These are phyloP conservation scores for Hymenoscyphus fructigenus DNA, from an alignment of 2,329 filamentous ascomycete species.

Conservation along the genomic window DNA sequence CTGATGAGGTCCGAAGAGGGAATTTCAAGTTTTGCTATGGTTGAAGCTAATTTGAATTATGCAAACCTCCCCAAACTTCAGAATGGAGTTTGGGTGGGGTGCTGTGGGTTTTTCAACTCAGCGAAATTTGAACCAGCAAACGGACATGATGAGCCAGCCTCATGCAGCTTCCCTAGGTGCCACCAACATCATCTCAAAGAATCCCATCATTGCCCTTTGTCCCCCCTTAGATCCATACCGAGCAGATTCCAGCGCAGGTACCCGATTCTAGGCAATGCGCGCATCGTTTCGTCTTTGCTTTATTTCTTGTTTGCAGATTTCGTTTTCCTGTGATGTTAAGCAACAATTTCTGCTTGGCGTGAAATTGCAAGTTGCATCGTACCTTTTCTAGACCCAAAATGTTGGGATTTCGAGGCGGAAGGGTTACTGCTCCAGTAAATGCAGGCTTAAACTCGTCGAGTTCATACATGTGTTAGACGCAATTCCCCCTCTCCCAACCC, in stretches of 20 bases:
- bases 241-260: neutral
- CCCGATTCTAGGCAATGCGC: too few species aligned
- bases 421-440: too few species aligned
- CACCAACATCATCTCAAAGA: neutral
- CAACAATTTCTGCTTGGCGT: too few species aligned
- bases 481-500: too few species aligned
- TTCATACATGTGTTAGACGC: too few species aligned
- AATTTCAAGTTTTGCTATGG: neutral
- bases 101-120: neutral
- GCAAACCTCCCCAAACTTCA: neutral
- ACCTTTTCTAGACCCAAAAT: too few species aligned
- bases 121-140: neutral
- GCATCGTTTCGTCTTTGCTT: too few species aligned
- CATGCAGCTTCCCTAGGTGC: neutral
- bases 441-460: too few species aligned
- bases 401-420: too few species aligned
- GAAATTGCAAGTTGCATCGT: too few species aligned
- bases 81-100: neutral
- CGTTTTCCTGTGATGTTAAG: too few species aligned
- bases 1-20: neutral
- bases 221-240: neutral
- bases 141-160: neutral
- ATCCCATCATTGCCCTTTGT: neutral
- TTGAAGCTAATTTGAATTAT: neutral
- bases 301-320: too few species aligned